Conservation (phyloP, 1,139 yeast species). For the Entelexis paramagnoliae region DNA sequence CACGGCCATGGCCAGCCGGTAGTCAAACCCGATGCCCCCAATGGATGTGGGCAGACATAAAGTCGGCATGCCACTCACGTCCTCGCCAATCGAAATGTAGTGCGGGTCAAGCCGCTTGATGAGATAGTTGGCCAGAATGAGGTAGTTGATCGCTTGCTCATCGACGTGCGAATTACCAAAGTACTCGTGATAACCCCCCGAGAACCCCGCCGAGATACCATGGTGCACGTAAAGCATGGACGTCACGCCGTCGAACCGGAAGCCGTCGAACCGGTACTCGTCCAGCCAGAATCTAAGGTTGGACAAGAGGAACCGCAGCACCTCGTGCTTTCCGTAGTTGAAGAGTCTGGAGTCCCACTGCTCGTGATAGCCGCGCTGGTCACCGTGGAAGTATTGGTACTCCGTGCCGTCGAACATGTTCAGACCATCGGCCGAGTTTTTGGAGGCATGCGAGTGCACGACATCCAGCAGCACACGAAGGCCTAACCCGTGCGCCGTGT, state of each 20-base stretch:
- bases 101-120: slow-evolving; percentile 46
- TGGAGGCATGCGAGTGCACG: slow-evolving; percentile 93
- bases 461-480: slow-evolving; percentile 80
- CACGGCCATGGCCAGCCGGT: slow-evolving; percentile 89
- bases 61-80: slow-evolving; percentile 96
- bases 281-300: slow-evolving; percentile 78
- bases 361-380: slow-evolving; percentile 72
- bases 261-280: slow-evolving; percentile 83
- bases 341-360: slow-evolving; percentile 93
- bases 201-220: slow-evolving; percentile 78
- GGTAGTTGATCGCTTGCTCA: slow-evolving; percentile 71
- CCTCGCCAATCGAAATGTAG: slow-evolving; percentile 84
- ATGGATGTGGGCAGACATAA: slow-evolving; percentile 58
- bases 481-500: slow-evolving; percentile 83
- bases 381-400: slow-evolving; percentile 86
- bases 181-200: slow-evolving; percentile 90
- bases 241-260: slow-evolving; percentile 94
- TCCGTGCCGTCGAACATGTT: slow-evolving; percentile 94
- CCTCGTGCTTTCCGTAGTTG: slow-evolving; percentile 85
- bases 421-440: slow-evolving; percentile 86
- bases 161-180: slow-evolving; percentile 66
- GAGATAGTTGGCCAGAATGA: slow-evolving; percentile 79
- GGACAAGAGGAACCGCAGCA: slow-evolving; percentile 75
- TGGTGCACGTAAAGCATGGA: slow-evolving; percentile 87
- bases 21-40: slow-evolving; percentile 93